Conservation (phyloP, 2,329 filamentous ascomycete genomes). For the Cordyceps militaris region DNA sequence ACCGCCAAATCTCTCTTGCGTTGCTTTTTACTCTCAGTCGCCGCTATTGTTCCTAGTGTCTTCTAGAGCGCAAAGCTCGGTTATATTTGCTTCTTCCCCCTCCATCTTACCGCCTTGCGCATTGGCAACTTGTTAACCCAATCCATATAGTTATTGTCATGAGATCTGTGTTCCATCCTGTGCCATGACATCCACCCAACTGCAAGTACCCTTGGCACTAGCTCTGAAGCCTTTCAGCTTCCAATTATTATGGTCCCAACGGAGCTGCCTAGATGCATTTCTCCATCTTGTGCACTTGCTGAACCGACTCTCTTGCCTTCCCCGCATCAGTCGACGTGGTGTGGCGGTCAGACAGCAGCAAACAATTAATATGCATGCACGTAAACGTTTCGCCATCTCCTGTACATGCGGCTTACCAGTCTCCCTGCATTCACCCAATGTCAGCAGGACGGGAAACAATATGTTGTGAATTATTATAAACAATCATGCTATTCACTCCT, state of each 20-base stretch:
- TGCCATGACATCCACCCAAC: too few relatives aligned
- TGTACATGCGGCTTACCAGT: neutral
- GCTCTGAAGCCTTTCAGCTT: too few relatives aligned
- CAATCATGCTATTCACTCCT: neutral
- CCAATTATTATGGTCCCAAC: neutral
- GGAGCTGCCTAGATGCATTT: neutral
- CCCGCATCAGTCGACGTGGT: neutral
- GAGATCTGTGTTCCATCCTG: too few relatives aligned
- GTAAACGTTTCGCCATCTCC: neutral
- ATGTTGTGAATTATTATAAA: neutral
- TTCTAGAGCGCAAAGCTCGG: neutral
- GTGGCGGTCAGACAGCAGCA: neutral
- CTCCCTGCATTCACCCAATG: neutral
- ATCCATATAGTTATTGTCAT: neutral
- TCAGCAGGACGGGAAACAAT: neutral
- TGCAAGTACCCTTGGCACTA: too few relatives aligned
- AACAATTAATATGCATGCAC: neutral
- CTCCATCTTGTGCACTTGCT: neutral
- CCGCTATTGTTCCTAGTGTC: neutral
- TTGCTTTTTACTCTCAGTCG: neutral
- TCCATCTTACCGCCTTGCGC: neutral
- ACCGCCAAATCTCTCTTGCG: neutral
- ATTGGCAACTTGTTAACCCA: too few relatives aligned
- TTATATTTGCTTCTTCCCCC: neutral
- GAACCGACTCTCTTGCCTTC: neutral